phyloP scores from a whole-genome alignment of 345 rosid species.

The Balakata baccata region DNA sequence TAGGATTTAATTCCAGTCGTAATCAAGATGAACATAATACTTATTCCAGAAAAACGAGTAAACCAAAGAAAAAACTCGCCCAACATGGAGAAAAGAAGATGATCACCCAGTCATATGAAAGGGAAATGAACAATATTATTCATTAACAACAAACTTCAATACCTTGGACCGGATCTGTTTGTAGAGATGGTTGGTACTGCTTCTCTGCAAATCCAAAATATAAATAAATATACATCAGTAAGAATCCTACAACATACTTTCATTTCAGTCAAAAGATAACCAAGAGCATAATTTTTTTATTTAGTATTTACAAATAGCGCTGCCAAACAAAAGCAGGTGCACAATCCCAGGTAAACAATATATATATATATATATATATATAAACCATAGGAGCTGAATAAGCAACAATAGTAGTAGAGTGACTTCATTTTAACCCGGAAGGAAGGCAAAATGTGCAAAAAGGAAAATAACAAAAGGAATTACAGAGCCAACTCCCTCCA shows the following conservation, averaged over 20 bases:
- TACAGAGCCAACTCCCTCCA: not conserved
- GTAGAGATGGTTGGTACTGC: slow-evolving; percentile 40
- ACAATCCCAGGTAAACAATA: not conserved
- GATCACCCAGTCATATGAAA: not conserved
- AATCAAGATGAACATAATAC: too few species aligned
- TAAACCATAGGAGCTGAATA: not conserved
- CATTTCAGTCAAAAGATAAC: too few species aligned
- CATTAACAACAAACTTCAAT: not conserved
- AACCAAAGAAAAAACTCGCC: too few species aligned
- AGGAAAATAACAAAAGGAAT: not conserved
- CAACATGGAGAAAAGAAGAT: not conserved
- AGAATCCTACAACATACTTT: not conserved
- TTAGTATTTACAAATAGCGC: too few species aligned
- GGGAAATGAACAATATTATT: not conserved
- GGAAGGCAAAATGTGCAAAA: not conserved
- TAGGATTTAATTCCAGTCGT: too few species aligned
- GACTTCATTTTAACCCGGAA: not conserved
- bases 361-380: not conserved
- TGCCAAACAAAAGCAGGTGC: too few species aligned
- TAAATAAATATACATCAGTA: not conserved
- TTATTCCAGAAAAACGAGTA: too few species aligned
- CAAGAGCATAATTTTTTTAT: too few species aligned
- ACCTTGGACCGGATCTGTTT: slow-evolving; percentile 46
- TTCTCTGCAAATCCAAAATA: slow-evolving; percentile 28
- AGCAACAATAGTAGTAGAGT: not conserved